Conservation (phyloP, 805 yeast genomes). For the Zygosaccharomyces lentus region DNA sequence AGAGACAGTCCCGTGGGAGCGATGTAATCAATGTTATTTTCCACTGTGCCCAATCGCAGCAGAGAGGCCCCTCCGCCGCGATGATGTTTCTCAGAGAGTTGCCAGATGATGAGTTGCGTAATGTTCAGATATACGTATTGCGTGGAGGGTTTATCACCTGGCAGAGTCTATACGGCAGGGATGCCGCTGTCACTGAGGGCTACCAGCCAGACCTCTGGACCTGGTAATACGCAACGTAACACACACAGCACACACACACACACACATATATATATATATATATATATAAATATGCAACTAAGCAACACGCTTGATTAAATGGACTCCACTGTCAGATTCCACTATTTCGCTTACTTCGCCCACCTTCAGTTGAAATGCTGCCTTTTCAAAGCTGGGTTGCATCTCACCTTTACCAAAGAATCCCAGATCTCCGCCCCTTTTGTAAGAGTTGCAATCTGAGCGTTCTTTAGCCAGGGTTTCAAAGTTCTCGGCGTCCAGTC, state of each 20-base stretch:
- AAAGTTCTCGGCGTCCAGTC: constrained; percentile 47
- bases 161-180: constrained; percentile 74
- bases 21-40: constrained; percentile 48
- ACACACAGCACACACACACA: not conserved
- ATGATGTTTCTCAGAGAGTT: constrained; percentile 45
- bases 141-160: constrained; percentile 83
- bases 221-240: constrained; percentile 11
- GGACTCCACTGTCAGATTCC: constrained; percentile 89
- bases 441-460: constrained; percentile 84
- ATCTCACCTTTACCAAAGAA: constrained; percentile 83
- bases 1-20: constrained; percentile 12
- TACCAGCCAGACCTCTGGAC: constrained; percentile 46
- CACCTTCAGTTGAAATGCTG: constrained; percentile 72
- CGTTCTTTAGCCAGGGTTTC: constrained; percentile 73
- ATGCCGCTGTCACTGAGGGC: constrained; percentile 56
- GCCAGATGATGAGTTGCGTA: constrained; percentile 26
- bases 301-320: constrained; percentile 80
- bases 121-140: constrained; percentile 60
- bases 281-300: constrained; percentile 33
- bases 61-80: constrained; percentile 86
- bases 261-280: constrained; percentile 20
- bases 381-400: constrained; percentile 93
- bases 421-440: constrained; percentile 90
- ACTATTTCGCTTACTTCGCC: constrained; percentile 82
- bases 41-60: constrained; percentile 90